Evolutionary conservation across 2,329 filamentous ascomycete genomes (phyloP), one percentile per base, ranked within the genome.

Genomic region (Cordyceps cicadae): DNA sequence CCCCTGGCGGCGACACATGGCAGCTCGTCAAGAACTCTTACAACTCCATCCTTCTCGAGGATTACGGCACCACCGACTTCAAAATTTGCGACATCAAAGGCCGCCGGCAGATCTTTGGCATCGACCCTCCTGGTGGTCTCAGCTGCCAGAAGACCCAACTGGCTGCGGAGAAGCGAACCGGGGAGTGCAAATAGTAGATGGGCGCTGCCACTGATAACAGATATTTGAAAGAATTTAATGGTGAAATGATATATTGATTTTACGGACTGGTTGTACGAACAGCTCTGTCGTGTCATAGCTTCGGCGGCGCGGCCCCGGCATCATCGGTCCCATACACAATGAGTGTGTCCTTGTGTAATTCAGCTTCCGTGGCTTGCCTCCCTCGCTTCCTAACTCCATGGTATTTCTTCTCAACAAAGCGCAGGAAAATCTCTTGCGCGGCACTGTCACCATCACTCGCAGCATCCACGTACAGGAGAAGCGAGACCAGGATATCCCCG

Each of bases 381-480:
- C 62, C 48, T 6, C 63, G 64, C 21, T 62, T 67, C 34, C 62
- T 60, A 17, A 63, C 34, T 5, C 65, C 50, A 21, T 19, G 8
- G 11, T 64, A 64, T 56, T 67, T 72, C 26, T 62, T 63, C 54
- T 70, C 67, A 29, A 79, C 60, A 59, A 76, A 81, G 3, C 78
- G 68, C 15, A 62, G 59, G 51, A 76, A 72, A 59, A 81, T 75
- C 19, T 77, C 75, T 17, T 67, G 66, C 0, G 74, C 69, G 5
- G 74, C 73, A 2, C 62, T 57, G 7, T 76, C 72, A 3, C 71
- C 71, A 54, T 77, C 72, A 41, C 67, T 71, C 5, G 66, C 61
- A 1, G 72, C 72, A 62, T 81, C 78, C 1, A 76, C 70, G 46
- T 74, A 66, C 43, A 80, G 70, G 52, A 82, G 64, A n/a, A 75